Conservation (phyloP, 139 green algal species). For the Spirogloea muscicola region DNA sequence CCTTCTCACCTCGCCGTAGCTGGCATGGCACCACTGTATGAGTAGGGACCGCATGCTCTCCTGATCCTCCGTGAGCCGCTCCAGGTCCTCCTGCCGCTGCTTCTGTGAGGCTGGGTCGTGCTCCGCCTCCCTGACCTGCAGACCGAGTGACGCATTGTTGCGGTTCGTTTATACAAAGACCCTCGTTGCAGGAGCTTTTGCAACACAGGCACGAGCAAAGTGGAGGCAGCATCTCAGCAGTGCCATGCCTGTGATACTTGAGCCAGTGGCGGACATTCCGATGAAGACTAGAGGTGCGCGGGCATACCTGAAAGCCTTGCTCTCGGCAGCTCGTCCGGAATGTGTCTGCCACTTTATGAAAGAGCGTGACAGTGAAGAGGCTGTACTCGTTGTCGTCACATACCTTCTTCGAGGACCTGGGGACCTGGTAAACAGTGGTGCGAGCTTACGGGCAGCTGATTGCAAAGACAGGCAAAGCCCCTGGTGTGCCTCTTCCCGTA, state of each 20-base stretch:
- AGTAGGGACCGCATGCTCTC: conserved; percentile 65
- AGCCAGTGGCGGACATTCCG: not conserved
- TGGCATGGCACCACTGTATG: conserved; percentile 78
- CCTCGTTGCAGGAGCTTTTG: no score
- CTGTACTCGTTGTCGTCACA: conserved; percentile 86
- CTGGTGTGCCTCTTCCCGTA: no score
- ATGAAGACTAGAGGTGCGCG: not conserved
- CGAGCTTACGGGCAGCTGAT: no score
- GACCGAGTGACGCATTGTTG: no score
- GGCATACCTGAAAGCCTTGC: conserved; percentile 78
- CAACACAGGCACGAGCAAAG: no score
- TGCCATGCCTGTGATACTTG: no score
- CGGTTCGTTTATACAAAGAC: no score
- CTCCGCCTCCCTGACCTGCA: conserved; percentile 52
- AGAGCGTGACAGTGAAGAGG: conserved; percentile 82
- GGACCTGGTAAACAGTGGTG: conserved; percentile 50
- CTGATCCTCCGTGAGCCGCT: conserved; percentile 60
- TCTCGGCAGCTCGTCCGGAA: conserved; percentile 83
- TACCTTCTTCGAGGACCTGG: conserved; percentile 58
- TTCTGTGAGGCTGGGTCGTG: conserved; percentile 11
- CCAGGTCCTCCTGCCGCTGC: conserved; percentile 38
- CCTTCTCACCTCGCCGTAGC: conserved; percentile 72
- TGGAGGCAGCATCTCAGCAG: no score
- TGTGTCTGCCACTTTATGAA: conserved; percentile 79
- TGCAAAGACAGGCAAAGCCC: no score